These are phyloP conservation scores for Saxispiralis lemnorum DNA, from an alignment of 495 filamentous ascomycete genomes.

Conservation along the genomic window DNA sequence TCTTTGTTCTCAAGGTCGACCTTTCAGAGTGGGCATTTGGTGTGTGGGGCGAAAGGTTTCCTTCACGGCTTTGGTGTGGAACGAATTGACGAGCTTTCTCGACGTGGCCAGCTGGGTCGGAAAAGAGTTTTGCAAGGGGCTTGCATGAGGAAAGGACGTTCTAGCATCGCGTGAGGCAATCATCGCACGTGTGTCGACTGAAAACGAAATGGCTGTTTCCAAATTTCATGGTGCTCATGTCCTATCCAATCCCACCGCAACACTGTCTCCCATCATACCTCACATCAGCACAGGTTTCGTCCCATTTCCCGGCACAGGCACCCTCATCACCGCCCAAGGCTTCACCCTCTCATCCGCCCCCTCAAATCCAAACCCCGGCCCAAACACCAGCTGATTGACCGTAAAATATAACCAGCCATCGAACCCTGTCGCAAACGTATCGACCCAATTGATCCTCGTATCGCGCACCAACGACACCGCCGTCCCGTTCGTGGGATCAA, in stretches of 20 bases:
- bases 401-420: slow-evolving; percentile 26
- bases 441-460: slow-evolving; percentile 22
- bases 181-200: no score
- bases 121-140: no score
- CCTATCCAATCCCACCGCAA: not conserved
- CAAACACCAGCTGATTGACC: slow-evolving; percentile 13
- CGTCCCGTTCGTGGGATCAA: slow-evolving; percentile 27
- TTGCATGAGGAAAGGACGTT: no score
- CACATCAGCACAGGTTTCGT: slow-evolving; percentile 15
- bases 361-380: slow-evolving; percentile 7
- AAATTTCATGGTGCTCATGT: no score
- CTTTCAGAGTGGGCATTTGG: no score
- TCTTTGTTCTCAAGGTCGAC: no score
- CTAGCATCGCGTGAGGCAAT: no score
- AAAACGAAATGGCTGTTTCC: no score
- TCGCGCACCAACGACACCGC: slow-evolving; percentile 23
- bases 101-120: no score
- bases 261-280: not conserved
- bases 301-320: slow-evolving; percentile 21
- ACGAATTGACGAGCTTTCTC: no score
- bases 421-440: slow-evolving; percentile 14
- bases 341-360: slow-evolving; percentile 17
- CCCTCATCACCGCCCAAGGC: slow-evolving; percentile 25
- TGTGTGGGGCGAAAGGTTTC: no score
- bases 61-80: no score